Evolutionary conservation across 2,329 filamentous ascomycete genomes (phyloP).

Genomic region (Aspergillus novoparasiticus): DNA sequence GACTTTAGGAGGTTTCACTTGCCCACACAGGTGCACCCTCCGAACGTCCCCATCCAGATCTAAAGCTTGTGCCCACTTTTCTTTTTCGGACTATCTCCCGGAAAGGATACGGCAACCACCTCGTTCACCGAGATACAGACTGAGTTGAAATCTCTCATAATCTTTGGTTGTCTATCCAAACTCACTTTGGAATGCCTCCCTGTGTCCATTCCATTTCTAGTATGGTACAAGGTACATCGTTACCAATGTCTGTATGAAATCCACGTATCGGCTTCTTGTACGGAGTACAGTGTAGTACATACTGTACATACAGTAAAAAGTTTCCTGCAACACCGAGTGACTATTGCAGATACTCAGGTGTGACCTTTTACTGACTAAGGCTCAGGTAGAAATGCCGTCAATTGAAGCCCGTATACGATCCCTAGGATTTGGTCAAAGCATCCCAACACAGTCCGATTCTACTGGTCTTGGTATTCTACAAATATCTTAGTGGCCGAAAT

Average conservation of each 20-base stretch:
- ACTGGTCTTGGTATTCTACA: neutral
- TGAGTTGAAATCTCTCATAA: neutral
- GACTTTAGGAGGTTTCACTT: neutral
- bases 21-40: neutral
- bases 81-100: too few relatives aligned
- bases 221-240: neutral
- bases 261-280: neutral
- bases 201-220: neutral
- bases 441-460: neutral
- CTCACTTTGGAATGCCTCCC: neutral
- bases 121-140: neutral
- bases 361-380: too few relatives aligned
- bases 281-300: neutral
- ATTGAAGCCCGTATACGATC: neutral
- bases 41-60: neutral
- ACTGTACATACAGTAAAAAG: too few relatives aligned
- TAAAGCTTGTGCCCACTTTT: neutral
- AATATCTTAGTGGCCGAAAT: neutral
- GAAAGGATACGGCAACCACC: neutral
- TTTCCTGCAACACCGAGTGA: neutral
- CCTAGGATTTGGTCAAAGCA: too few relatives aligned
- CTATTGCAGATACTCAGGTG: too few relatives aligned
- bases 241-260: neutral
- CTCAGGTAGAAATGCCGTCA: neutral
- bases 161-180: neutral